phyloP scores from a whole-genome alignment of 2,329 filamentous ascomycete species.

The Colletotrichum liaoningense region DNA sequence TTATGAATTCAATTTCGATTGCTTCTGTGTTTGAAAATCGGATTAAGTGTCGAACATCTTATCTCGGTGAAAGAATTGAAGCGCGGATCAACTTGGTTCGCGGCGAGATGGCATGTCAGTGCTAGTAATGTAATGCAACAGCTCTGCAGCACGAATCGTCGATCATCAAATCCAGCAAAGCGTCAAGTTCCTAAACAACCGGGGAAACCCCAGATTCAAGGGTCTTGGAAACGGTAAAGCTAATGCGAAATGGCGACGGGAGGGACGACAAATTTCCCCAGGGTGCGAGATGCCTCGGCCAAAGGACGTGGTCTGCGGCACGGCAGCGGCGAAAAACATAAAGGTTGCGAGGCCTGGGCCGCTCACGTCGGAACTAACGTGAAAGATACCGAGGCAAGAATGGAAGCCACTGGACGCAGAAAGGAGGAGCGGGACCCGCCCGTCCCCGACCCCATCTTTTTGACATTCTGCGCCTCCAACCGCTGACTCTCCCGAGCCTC shows the following conservation, averaged over 20 bases:
- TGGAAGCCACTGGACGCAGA: background rate
- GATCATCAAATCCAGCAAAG: background rate
- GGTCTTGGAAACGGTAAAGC: background rate
- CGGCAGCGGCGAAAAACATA: background rate
- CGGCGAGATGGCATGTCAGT: background rate
- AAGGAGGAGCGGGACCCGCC: background rate
- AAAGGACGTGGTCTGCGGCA: background rate
- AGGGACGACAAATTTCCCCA: background rate
- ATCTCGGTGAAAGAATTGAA: background rate
- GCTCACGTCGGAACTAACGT: background rate
- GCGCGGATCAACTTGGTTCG: background rate
- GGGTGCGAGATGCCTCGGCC: conserved; percentile 24
- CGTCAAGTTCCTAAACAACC: background rate
- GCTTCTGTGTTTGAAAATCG: background rate
- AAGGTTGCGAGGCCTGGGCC: background rate
- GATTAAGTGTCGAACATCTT: background rate
- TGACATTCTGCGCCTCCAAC: conserved; percentile 10
- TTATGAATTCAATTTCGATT: background rate
- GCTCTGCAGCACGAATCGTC: too few species aligned
- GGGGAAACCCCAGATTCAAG: background rate
- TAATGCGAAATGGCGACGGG: background rate
- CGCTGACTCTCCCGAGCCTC: background rate
- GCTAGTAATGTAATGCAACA: background rate
- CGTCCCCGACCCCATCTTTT: conserved; percentile 27
- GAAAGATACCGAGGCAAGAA: conserved; percentile 25